phyloP scores from a whole-genome alignment of 2,329 filamentous ascomycete species.

The Talaromyces atroroseus region DNA sequence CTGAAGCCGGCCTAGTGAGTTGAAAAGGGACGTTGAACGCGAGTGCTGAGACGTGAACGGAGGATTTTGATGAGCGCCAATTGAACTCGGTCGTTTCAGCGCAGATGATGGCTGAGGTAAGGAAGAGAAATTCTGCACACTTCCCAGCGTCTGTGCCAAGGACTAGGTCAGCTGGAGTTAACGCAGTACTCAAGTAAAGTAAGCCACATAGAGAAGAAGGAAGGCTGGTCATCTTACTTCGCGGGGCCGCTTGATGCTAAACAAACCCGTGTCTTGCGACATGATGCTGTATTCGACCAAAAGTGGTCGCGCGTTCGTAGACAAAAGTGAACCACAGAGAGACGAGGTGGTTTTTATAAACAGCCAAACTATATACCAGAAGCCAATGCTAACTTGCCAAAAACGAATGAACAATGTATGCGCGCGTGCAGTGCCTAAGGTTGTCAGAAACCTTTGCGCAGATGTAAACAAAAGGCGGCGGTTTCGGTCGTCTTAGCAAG shows the following conservation, averaged over 20 bases:
- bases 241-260: slow-evolving; percentile 85
- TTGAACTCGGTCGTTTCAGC: slow-evolving; percentile 86
- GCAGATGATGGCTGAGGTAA: slow-evolving; percentile 89
- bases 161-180: slow-evolving; percentile 17
- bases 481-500: slow-evolving; percentile 7
- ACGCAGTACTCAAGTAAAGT: background rate
- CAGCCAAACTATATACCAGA: background rate
- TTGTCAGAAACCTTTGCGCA: slow-evolving; percentile 5
- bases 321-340: background rate
- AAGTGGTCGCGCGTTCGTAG: slow-evolving; percentile 7
- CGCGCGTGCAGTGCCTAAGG: background rate
- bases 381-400: background rate
- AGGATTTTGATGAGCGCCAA: slow-evolving; percentile 58
- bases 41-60: slow-evolving; percentile 66
- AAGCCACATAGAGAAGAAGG: background rate
- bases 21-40: slow-evolving; percentile 81
- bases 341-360: background rate
- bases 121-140: slow-evolving; percentile 72
- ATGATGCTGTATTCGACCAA: slow-evolving; percentile 47
- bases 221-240: slow-evolving; percentile 58
- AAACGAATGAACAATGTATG: background rate
- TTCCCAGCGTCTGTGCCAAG: slow-evolving; percentile 64
- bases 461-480: slow-evolving; percentile 34
- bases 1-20: slow-evolving; percentile 74
- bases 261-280: slow-evolving; percentile 82